These are phyloP conservation scores for Ceratocystis diversiconidia DNA, from an alignment of 2,329 filamentous ascomycete species.

Conservation along the genomic window DNA sequence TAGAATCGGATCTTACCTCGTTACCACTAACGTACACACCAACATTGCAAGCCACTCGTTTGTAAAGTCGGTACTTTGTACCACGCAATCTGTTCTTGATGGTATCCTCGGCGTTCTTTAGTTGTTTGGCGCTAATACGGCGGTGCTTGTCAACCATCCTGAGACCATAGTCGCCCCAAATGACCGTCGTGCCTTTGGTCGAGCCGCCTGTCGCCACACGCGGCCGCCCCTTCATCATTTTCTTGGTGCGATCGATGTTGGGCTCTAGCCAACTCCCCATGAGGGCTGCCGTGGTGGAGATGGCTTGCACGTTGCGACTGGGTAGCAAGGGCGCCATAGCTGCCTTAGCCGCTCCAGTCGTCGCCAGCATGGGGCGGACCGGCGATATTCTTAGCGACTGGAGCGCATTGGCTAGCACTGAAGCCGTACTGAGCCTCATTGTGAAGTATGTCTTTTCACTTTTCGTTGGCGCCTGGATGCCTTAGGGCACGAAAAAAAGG, in stretches of 20 bases:
- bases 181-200: conserved; percentile 80
- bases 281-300: conserved; percentile 52
- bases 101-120: conserved; percentile 85
- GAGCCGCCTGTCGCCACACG: conserved; percentile 84
- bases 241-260: conserved; percentile 57
- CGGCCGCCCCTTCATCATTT: conserved; percentile 82
- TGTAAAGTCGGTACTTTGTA: conserved; percentile 84
- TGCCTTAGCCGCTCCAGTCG: conserved; percentile 23
- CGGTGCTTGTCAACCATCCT: conserved; percentile 90
- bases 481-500: not conserved
- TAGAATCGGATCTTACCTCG: conserved; percentile 43
- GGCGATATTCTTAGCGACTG: conserved; percentile 33
- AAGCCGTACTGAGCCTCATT: conserved; percentile 35
- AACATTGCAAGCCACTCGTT: conserved; percentile 78
- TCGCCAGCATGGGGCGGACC: conserved; percentile 27
- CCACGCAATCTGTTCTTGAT: conserved; percentile 81
- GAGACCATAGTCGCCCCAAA: conserved; percentile 92
- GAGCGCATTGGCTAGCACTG: conserved; percentile 37
- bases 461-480: not conserved
- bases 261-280: conserved; percentile 71
- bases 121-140: conserved; percentile 69
- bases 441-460: conserved; percentile 20
- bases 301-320: conserved; percentile 42
- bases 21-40: conserved; percentile 94
- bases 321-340: conserved; percentile 23